Base-by-base conservation (phyloP, 116 monocot species). In the Iris pallida region DNA sequence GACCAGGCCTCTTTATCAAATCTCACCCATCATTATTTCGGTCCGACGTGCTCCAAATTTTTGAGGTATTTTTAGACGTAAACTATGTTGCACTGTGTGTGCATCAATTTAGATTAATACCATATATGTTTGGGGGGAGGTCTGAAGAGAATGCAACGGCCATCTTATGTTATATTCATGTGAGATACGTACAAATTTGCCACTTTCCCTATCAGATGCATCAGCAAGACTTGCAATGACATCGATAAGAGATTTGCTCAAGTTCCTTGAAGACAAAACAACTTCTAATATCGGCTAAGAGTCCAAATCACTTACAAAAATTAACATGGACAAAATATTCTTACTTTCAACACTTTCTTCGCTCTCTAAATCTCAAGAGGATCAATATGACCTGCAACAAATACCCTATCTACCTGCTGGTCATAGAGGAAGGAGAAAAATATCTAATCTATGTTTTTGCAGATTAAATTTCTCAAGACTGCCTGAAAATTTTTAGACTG, bases 191-290 rank as follows among this genome's bases (percentile, higher is more conserved):
- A 77, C 11, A 46, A 20, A 88, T 84, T 84, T 88, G 92, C 97
- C 97, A 68, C 78, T 97, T 81, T 97, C 97, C 73, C 90, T 83
- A 55, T 97, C 92, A 42, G 90, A 92, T 65, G 78, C 85, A 59
- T 97, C 90, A 16, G 83, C 85, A 52, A 97, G 90, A 61, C 83
- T 87, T 61, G 90, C 75, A 71, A 97, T 92, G 9, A 92, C 97
- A 70, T 88, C 85, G 6, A 88, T 73, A 44, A 97, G 78, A 12
- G 90, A 79, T 47, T 88, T n/a, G 85, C 62, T 97, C 97, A 69
- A 90, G 92, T 18, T 97, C 97, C 97, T 97, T 66, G 41, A 62
- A 8, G 12, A 69, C 4, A 5, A 5, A 30, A 1, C 20, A 7
- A 16, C 2, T 18, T 19, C 42, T 0, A 58, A 2, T 60, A 12